These are phyloP conservation scores for Chlorella sp. DNA, from an alignment of 139 green algal genomes.

Conservation along the genomic window DNA sequence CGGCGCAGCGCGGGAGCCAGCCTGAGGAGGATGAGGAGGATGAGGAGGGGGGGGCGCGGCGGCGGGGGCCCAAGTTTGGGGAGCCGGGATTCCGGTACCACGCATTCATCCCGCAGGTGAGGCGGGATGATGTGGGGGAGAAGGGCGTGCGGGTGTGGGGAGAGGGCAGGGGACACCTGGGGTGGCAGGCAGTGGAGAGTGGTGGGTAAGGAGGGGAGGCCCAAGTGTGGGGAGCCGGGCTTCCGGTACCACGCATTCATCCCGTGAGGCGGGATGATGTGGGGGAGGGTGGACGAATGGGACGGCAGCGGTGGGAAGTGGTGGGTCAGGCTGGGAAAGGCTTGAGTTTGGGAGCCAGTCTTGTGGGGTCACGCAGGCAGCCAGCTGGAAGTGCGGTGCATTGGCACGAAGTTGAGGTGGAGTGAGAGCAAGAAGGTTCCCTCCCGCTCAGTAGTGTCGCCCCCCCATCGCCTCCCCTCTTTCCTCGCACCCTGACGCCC, in stretches of 20 bases:
- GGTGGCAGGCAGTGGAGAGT: neutral
- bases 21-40: constrained; percentile 14
- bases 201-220: neutral
- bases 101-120: constrained; percentile 56
- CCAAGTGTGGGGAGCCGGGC: neutral
- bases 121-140: too few species aligned
- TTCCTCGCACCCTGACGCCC: too few species aligned
- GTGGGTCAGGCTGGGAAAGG: neutral
- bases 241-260: neutral
- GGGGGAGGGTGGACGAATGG: too few species aligned
- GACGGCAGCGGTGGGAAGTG: too few species aligned
- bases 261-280: too few species aligned
- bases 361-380: too few species aligned
- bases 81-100: constrained; percentile 57
- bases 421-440: too few species aligned
- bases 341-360: too few species aligned
- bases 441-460: too few species aligned
- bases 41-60: neutral
- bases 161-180: neutral
- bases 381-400: too few species aligned
- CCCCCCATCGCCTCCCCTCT: too few species aligned
- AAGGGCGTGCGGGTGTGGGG: neutral
- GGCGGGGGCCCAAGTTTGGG: constrained; percentile 30
- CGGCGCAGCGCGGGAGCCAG: neutral
- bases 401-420: too few species aligned